These are phyloP conservation scores for Zymoseptoria crescenta DNA, from an alignment of 2,329 filamentous ascomycete species.

Conservation along the genomic window DNA sequence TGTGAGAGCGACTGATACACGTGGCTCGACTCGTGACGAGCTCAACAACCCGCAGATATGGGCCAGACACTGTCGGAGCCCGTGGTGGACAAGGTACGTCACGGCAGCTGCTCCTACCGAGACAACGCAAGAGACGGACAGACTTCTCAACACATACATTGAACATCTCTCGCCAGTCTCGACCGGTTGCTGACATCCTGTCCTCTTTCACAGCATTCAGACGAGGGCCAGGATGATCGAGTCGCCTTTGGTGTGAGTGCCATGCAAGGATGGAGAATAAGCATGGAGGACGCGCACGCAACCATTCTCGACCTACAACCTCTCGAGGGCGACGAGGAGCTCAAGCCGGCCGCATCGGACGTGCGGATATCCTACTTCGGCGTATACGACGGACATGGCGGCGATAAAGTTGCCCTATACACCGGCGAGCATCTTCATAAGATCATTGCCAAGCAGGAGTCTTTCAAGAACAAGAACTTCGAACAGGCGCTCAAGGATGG, in stretches of 20 bases:
- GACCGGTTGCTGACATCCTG: constrained; percentile 2
- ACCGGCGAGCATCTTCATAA: constrained; percentile 87
- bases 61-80: constrained; percentile 99
- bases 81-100: constrained; percentile 92
- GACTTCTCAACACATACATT: neutral
- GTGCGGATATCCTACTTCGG: constrained; percentile 89
- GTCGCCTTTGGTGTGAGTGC: constrained; percentile 90
- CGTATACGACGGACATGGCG: constrained; percentile 95
- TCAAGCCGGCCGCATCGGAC: constrained; percentile 52
- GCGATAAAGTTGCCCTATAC: constrained; percentile 91
- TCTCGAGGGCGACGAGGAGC: constrained; percentile 45
- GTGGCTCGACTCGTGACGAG: neutral
- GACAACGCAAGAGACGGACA: neutral
- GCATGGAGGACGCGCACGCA: constrained; percentile 97
- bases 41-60: constrained; percentile 51
- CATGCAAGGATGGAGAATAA: constrained; percentile 99
- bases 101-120: constrained; percentile 9
- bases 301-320: constrained; percentile 78
- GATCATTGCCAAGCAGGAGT: constrained; percentile 90
- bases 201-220: constrained; percentile 58
- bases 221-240: constrained; percentile 84
- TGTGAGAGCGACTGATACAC: neutral
- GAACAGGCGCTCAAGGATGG: constrained; percentile 96
- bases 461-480: constrained; percentile 83
- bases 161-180: neutral